phyloP scores from a whole-genome alignment of 148 eudicot species.

The Silene latifolia region DNA sequence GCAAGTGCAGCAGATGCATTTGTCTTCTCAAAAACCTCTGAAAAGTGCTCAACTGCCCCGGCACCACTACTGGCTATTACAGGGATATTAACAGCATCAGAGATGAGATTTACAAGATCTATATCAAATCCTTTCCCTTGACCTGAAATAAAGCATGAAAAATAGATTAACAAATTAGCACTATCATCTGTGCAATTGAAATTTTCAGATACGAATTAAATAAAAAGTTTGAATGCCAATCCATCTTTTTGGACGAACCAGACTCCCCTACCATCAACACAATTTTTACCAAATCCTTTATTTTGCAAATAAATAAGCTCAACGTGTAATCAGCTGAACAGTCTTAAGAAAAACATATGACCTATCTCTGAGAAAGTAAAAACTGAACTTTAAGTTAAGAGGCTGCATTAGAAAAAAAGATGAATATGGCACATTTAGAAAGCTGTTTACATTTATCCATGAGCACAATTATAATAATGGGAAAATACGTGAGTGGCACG shows the following conservation, averaged over 20 bases:
- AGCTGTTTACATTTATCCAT: not conserved
- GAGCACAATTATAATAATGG: not conserved
- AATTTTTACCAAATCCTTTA: not conserved
- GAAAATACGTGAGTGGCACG: not conserved
- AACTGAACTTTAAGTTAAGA: not conserved
- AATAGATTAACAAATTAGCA: not conserved
- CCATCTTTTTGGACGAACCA: not conserved
- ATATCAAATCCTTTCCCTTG: constrained; percentile 94
- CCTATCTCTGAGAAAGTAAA: not conserved
- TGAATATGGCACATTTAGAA: not conserved
- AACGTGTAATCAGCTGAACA: not conserved
- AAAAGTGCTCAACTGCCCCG: constrained; percentile 76
- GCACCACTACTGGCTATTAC: constrained; percentile 99
- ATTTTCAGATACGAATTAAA: not conserved
- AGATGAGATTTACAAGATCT: constrained; percentile 68
- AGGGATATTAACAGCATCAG: constrained; percentile 88
- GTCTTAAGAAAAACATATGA: not conserved
- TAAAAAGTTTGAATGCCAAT: not conserved
- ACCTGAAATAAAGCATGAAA: constrained; percentile 41
- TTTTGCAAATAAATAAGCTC: not conserved
- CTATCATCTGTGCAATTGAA: not conserved
- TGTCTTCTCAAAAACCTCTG: constrained; percentile 84
- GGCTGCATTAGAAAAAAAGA: not conserved
- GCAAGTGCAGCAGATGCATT: constrained; percentile 98
- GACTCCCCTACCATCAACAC: not conserved